These are phyloP conservation scores for Pelargonium citronellum DNA, from an alignment of 441 rosid genomes.

Conservation along the genomic window DNA sequence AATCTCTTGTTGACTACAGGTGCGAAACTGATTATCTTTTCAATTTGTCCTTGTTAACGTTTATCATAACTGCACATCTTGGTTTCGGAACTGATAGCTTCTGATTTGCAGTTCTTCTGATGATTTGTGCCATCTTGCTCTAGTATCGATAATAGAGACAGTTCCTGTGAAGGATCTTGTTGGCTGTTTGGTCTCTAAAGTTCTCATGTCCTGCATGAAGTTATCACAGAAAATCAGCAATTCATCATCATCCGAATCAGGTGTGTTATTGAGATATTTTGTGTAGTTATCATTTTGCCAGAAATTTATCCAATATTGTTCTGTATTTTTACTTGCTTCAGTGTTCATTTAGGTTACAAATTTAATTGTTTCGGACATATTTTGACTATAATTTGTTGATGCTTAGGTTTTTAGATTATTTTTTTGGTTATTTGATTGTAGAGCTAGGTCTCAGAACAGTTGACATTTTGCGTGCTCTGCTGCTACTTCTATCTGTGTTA, in stretches of 20 bases:
- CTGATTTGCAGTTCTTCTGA: constrained; percentile 59
- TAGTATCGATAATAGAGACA: constrained; percentile 59
- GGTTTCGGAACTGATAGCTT: constrained; percentile 23
- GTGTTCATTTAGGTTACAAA: background rate
- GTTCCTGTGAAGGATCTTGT: constrained; percentile 56
- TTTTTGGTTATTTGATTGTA: background rate
- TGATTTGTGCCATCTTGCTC: constrained; percentile 38
- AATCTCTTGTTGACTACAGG: constrained; percentile 67
- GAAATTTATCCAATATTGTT: background rate
- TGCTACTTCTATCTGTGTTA: background rate
- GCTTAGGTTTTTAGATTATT: background rate
- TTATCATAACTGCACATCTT: constrained; percentile 10
- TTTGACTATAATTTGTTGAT: background rate
- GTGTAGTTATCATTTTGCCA: background rate
- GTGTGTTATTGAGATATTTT: constrained; percentile 29
- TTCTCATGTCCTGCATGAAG: constrained; percentile 61
- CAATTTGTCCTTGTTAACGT: constrained; percentile 1
- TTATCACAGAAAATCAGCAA: constrained; percentile 42
- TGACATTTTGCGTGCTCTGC: too few relatives aligned
- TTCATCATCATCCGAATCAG: constrained; percentile 44
- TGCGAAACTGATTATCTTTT: constrained; percentile 28
- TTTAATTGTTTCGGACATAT: background rate
- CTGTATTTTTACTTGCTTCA: background rate
- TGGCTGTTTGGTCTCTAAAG: constrained; percentile 49
- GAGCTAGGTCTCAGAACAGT: background rate